Conservation (phyloP, 306 rosid genomes). For the Malus sylvestris region DNA sequence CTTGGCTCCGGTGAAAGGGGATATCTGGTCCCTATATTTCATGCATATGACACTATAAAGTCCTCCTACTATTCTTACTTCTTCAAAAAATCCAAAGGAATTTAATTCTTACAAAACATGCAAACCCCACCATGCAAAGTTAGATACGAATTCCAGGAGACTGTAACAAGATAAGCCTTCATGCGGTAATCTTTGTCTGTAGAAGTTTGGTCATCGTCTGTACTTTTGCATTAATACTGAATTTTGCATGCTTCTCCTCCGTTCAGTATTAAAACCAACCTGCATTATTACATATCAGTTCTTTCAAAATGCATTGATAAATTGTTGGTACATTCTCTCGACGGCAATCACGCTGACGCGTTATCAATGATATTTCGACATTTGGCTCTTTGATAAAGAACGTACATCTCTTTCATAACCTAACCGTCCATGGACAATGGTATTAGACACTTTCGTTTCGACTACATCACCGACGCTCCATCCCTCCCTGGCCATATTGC, state of each 20-base stretch:
- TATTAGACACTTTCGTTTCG: neutral
- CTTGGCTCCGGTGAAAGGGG: neutral
- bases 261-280: neutral
- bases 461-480: neutral
- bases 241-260: neutral
- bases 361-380: too few relatives aligned
- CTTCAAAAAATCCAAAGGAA: neutral
- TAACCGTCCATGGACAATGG: neutral
- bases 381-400: too few relatives aligned
- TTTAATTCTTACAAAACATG: neutral
- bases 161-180: neutral
- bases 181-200: neutral
- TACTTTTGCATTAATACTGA: neutral
- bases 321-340: fast-evolving
- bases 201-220: neutral
- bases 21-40: neutral
- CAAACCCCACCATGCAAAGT: neutral
- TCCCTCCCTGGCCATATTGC: neutral
- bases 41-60: neutral
- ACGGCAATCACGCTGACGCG: too few relatives aligned
- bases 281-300: too few relatives aligned
- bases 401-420: neutral
- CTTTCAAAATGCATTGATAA: too few relatives aligned
- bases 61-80: neutral
- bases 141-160: neutral